Base-by-base conservation (phyloP, 2,329 filamentous ascomycete genomes). In the Scytalidium sp. region DNA sequence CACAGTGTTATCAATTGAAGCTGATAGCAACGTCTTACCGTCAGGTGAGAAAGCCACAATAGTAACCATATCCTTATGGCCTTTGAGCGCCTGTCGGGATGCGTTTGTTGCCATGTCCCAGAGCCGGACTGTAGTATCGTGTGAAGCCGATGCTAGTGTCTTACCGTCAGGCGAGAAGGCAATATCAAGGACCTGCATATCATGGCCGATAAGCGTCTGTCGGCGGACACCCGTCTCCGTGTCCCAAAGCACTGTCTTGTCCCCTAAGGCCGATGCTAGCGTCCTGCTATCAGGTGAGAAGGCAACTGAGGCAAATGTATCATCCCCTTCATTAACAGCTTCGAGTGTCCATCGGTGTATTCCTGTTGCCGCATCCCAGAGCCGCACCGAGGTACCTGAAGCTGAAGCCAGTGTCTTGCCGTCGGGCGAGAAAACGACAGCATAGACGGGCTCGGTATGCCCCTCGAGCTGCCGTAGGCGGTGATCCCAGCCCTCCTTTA, bases 301-400 rank as follows among this genome's bases (percentile, higher is more conserved):
- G 36, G 32, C 47, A 2, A 50, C 29, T 19, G 13, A 29, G 13
- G 13, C 25, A 8, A 29, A 7, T 8, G 94, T 94, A 94, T 94
- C 99, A 1, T 99, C 94, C 43, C 94, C 94, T 27, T 94, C 94
- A 67, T 99, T 94, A 60, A 99, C 94, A 2, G 94, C 94, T 62
- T 92, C 87, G 2, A 99, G 81, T 56, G 87, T 90, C 63, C 84
- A 90, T 43, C 88, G 83, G 29, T 96, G 73, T 56, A 87, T 87
- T 51, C 94, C 94, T 0, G 92, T 97, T 71, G 94, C 94, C 10
- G 94, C 97, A 64, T 97, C 92, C 67, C 97, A 99, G 25, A 99
- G 91, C 61, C 97, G 92, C 62, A 99, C 99, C 55, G 96, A 85
- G 3, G 92, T 96, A 65, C 19, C 3, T 19, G 49, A 50, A 17